Evolutionary conservation across 139 green algal species (phyloP).

Genomic region (Tetratostichococcus sp.): DNA sequence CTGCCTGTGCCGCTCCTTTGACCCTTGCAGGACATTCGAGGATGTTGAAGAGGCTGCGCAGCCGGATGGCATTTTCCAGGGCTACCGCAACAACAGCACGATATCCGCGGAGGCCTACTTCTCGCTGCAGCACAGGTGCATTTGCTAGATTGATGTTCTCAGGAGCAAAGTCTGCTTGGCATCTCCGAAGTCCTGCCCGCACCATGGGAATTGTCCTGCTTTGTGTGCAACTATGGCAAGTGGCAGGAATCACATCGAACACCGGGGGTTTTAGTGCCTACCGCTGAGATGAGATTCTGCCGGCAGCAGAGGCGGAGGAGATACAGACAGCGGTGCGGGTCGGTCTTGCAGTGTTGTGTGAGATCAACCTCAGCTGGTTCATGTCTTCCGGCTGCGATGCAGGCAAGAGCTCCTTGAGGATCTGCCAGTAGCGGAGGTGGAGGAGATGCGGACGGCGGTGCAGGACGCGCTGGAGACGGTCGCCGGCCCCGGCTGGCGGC

Average conservation of each 20-base stretch:
- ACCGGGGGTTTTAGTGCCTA: too few relatives aligned
- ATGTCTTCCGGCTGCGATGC: neutral
- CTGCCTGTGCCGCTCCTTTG: too few relatives aligned
- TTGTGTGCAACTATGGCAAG: too few relatives aligned
- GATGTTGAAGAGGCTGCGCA: conserved; percentile 11
- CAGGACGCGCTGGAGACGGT: conserved; percentile 2
- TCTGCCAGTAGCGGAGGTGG: conserved; percentile 8
- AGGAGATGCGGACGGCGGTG: conserved; percentile 21
- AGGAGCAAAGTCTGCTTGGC: too few relatives aligned
- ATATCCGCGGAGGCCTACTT: conserved; percentile 9
- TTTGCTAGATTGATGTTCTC: neutral
- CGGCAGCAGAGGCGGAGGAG: too few relatives aligned
- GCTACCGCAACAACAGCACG: neutral
- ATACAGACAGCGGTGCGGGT: too few relatives aligned
- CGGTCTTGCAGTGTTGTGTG: too few relatives aligned
- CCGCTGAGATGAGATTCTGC: too few relatives aligned
- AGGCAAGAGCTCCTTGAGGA: conserved; percentile 11
- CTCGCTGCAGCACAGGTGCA: conserved; percentile 14
- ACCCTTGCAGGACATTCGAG: conserved; percentile 11
- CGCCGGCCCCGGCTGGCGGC: conserved; percentile 13
- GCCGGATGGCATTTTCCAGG: neutral
- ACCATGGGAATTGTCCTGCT: neutral
- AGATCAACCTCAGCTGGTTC: too few relatives aligned
- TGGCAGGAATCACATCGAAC: too few relatives aligned
- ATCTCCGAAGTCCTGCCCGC: neutral